These are phyloP conservation scores for Colletotrichum costaricense DNA, from an alignment of 2,329 filamentous ascomycete species.

Conservation along the genomic window DNA sequence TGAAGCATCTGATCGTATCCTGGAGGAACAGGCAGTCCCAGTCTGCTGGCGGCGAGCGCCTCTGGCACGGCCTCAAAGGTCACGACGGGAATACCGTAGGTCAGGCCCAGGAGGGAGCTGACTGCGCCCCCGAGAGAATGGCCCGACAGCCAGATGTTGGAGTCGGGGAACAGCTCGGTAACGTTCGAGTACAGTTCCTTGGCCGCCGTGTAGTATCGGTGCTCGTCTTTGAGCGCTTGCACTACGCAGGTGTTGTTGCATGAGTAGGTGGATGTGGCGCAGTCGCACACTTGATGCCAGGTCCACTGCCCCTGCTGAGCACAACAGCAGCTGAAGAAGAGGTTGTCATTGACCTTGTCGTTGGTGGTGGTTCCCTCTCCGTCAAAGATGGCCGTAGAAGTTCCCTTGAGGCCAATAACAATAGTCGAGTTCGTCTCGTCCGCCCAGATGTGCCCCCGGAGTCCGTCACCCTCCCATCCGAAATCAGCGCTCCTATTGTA, in stretches of 20 bases:
- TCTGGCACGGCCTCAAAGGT: slow-evolving; percentile 96
- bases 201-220: slow-evolving; percentile 90
- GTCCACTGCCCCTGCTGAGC: slow-evolving; percentile 91
- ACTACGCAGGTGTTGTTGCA: slow-evolving; percentile 94
- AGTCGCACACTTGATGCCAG: slow-evolving; percentile 94
- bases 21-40: slow-evolving; percentile 88
- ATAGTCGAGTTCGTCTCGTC: slow-evolving; percentile 88
- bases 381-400: slow-evolving; percentile 90
- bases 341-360: slow-evolving; percentile 97
- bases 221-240: slow-evolving; percentile 80
- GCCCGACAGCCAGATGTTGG: slow-evolving; percentile 89
- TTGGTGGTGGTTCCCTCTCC: slow-evolving; percentile 97
- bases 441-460: slow-evolving; percentile 92
- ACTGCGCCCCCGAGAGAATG: slow-evolving; percentile 94
- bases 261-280: slow-evolving; percentile 85
- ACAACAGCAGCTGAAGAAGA: slow-evolving; percentile 98
- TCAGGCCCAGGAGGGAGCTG: slow-evolving; percentile 87
- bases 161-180: slow-evolving; percentile 85
- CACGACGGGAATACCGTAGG: slow-evolving; percentile 89
- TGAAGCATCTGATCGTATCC: slow-evolving; percentile 77
- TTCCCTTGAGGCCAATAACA: slow-evolving; percentile 93
- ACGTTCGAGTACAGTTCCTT: slow-evolving; percentile 93
- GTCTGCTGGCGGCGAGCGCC: slow-evolving; percentile 83
- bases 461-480: slow-evolving; percentile 90
- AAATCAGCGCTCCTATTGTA: slow-evolving; percentile 92